Evolutionary conservation across 2,329 filamentous ascomycete species (phyloP), one percentile per base, ranked within the genome.

Genomic region (Fusarium piperis): DNA sequence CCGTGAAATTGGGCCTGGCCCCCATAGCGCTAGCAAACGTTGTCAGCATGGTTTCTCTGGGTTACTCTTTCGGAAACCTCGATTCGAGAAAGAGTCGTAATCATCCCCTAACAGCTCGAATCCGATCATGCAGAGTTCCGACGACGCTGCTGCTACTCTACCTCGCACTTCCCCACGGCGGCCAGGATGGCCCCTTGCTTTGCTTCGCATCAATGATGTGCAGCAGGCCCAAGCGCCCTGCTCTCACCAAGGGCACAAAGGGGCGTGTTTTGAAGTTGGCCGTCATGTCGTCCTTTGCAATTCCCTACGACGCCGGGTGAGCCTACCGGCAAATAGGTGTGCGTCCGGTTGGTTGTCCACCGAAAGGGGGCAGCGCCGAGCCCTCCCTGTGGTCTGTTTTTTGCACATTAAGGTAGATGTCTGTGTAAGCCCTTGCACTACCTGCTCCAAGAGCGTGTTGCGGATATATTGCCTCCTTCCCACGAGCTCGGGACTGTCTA

Each of bases 191-290:
- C 67, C 66, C 69, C 71, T 63, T 67, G 58, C 53, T 67, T 68
- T 71, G 64, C 52, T 71, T 68, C 67, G 62, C 58, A 71, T 71
- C 65, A 65, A 75, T 77, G 75, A 75, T 77, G 71, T 74, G 74
- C 75, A 73, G 70, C 64, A 74, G 75, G 75, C 63, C 75, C 65
- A 71, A 76, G 72, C 75, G 69, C 68, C 55, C 64, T 65, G 62
- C 59, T 66, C 64, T 46, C 65, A 68, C 41, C 44, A 44, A 71
- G 64, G 56, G 57, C 39, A 35, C 36, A 35, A 52, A 41, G 65
- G 66, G 67, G 68, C 46, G 67, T 74, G 60, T 55, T 57, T 66
- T 70, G 60, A 68, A 55, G 62, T 58, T 61, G 68, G 44, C 57
- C 61, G 62, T 70, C 62, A 61, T 60, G 35, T 60, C 59, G 64